phyloP scores from a whole-genome alignment of 495 filamentous ascomycete species.

The Penicillium riverlandense region DNA sequence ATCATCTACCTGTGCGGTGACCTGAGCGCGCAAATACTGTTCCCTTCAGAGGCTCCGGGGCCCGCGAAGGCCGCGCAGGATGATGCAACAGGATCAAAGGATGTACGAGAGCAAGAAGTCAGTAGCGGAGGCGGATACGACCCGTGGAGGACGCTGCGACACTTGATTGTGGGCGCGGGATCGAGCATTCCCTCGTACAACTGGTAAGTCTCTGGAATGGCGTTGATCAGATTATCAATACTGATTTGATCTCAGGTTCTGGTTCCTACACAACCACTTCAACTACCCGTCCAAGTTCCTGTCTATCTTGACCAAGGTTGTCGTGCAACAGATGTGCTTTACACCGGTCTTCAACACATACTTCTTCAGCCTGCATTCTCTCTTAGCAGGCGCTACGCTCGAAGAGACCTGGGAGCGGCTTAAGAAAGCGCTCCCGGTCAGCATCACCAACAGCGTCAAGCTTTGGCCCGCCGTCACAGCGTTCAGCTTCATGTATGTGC shows the following conservation, averaged over 20 bases:
- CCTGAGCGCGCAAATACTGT: constrained; percentile 63
- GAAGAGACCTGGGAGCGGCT: constrained; percentile 62
- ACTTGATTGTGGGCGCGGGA: constrained; percentile 64
- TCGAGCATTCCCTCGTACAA: constrained; percentile 71
- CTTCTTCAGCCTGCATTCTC: constrained; percentile 83
- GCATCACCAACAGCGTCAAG: constrained; percentile 73
- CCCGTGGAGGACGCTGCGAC: constrained; percentile 58
- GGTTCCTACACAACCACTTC: constrained; percentile 71
- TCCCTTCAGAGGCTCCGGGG: constrained; percentile 24
- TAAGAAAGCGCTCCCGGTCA: constrained; percentile 66
- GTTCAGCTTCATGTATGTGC: constrained; percentile 78
- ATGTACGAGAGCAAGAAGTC: constrained; percentile 3
- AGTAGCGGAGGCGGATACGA: constrained; percentile 54
- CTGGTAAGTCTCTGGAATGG: constrained; percentile 44
- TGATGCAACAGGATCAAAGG: background rate
- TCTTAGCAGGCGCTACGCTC: constrained; percentile 48
- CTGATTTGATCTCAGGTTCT: constrained; percentile 50
- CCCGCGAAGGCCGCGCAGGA: constrained; percentile 2
- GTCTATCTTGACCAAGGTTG: constrained; percentile 67
- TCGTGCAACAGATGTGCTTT: constrained; percentile 75
- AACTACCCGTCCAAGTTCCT: constrained; percentile 68
- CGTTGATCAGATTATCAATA: background rate
- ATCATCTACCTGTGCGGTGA: constrained; percentile 77
- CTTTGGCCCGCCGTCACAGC: constrained; percentile 87
- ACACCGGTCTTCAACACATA: constrained; percentile 85